Evolutionary conservation across 1,139 yeast genomes (phyloP).

Genomic region (Kazachstania sp.): DNA sequence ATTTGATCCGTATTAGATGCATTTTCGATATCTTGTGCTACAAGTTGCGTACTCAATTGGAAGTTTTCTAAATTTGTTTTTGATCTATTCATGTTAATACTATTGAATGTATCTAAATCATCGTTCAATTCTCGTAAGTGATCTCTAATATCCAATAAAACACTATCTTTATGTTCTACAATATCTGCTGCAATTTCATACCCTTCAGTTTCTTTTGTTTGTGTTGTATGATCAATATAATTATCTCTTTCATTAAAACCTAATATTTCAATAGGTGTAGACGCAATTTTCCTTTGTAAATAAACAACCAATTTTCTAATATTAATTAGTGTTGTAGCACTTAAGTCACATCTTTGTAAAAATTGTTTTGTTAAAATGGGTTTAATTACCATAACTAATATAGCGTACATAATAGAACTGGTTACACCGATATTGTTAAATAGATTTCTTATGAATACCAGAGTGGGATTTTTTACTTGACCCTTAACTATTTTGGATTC

Average conservation of each 20-base stretch:
- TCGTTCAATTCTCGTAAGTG: slow-evolving; percentile 12
- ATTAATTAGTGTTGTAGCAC: slow-evolving; percentile 16
- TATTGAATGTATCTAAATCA: slow-evolving; percentile 12
- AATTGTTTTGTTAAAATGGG: slow-evolving; percentile 29
- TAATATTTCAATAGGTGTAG: slow-evolving; percentile 33
- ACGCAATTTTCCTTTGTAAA: slow-evolving; percentile 15
- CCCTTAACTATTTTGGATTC: slow-evolving; percentile 11
- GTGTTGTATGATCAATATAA: slow-evolving; percentile 32
- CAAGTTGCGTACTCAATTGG: slow-evolving; percentile 16
- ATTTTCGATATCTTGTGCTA: slow-evolving; percentile 14
- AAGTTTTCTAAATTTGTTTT: slow-evolving; percentile 12
- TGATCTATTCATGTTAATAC: slow-evolving; percentile 6
- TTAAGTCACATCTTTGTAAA: slow-evolving; percentile 27
- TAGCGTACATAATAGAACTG: slow-evolving; percentile 22
- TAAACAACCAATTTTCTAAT: slow-evolving; percentile 20
- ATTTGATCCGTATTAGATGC: slow-evolving; percentile 7
- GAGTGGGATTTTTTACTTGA: slow-evolving; percentile 8
- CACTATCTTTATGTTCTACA: slow-evolving; percentile 23
- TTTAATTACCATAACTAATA: slow-evolving; percentile 16
- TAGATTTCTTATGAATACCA: slow-evolving; percentile 11
- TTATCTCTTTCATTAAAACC: slow-evolving; percentile 32
- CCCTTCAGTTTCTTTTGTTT: slow-evolving; percentile 12
- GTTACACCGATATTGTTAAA: slow-evolving; percentile 29
- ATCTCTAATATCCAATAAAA: slow-evolving; percentile 12
- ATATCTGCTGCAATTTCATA: background rate